A percentile compares a stretch with the other conserved stretches of the same genome.
Conservation (phyloP, 345 rosid species). For the Aquilaria malaccensis region DNA sequence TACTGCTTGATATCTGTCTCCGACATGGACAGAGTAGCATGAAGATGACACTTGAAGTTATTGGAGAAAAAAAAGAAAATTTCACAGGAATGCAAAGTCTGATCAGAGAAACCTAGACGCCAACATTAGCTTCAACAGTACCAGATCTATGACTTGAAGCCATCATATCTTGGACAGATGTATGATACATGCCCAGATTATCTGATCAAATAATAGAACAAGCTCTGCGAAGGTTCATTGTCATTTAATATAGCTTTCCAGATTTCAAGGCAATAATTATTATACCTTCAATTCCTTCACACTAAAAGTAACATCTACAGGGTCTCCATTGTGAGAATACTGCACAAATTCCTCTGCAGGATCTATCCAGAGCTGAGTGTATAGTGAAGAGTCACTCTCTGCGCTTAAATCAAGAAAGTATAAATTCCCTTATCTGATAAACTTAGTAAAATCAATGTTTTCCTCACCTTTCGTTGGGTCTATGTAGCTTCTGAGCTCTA, state of each 20-base stretch:
- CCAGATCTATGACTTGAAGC: neutral
- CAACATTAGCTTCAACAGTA: neutral
- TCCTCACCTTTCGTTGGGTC: constrained; percentile 76
- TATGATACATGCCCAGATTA: neutral
- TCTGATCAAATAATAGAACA: neutral
- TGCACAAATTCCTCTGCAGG: constrained; percentile 88
- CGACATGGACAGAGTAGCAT: no score
- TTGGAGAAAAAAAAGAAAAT: no score
- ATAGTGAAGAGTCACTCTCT: constrained; percentile 72
- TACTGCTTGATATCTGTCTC: no score
- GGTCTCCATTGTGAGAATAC: constrained; percentile 71
- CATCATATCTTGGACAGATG: constrained; percentile 5
- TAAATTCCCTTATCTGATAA: constrained; percentile 12
- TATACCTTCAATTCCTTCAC: constrained; percentile 79
- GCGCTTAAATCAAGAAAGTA: constrained; percentile 20
- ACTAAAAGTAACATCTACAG: constrained; percentile 87
- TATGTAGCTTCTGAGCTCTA: constrained; percentile 83
- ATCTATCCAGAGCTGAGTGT: constrained; percentile 96
- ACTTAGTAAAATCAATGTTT: constrained; percentile 5
- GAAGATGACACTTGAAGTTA: no score
- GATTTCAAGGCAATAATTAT: constrained; percentile 12
- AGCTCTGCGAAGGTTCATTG: no score
- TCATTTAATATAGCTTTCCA: no score
- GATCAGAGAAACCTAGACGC: neutral
- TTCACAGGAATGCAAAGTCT: no score